A percentile compares a stretch with the other conserved stretches of the same genome.
Conservation (phyloP, 2,329 filamentous ascomycete genomes). For the Aspergillus sp. region DNA sequence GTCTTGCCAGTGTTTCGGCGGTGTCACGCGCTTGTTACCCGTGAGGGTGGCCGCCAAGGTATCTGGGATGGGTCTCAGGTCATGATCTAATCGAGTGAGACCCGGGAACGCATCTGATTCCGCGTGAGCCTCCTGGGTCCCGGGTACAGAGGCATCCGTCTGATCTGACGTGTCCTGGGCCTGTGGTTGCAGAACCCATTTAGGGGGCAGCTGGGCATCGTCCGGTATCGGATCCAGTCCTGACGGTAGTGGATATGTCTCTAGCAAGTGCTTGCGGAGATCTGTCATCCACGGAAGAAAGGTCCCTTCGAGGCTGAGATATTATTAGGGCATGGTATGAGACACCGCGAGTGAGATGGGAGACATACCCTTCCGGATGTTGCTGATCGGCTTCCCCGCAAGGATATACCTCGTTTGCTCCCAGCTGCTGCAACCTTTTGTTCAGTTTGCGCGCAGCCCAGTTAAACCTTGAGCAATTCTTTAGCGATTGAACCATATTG, state of each 20-base stretch:
- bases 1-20: constrained; percentile 83
- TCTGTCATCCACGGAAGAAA: constrained; percentile 75
- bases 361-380: constrained; percentile 78
- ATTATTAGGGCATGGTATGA: neutral
- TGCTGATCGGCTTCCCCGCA: constrained; percentile 90
- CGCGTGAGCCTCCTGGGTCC: constrained; percentile 5
- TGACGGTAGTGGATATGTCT: constrained; percentile 67
- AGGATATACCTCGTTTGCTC: constrained; percentile 72
- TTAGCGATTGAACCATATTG: neutral
- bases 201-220: constrained; percentile 71
- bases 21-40: constrained; percentile 72
- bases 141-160: neutral
- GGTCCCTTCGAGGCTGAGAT: constrained; percentile 70
- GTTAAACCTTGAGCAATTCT: constrained; percentile 67
- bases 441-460: constrained; percentile 87
- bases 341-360: neutral
- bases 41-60: constrained; percentile 59
- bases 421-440: constrained; percentile 79
- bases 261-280: constrained; percentile 65
- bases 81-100: constrained; percentile 34
- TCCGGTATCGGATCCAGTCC: constrained; percentile 69
- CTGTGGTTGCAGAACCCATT: constrained; percentile 56
- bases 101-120: constrained; percentile 18
- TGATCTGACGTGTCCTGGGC: neutral
- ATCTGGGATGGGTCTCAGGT: constrained; percentile 58